These are phyloP conservation scores for Lonicera japonica DNA, from an alignment of 129 eudicot genomes.

Conservation along the genomic window DNA sequence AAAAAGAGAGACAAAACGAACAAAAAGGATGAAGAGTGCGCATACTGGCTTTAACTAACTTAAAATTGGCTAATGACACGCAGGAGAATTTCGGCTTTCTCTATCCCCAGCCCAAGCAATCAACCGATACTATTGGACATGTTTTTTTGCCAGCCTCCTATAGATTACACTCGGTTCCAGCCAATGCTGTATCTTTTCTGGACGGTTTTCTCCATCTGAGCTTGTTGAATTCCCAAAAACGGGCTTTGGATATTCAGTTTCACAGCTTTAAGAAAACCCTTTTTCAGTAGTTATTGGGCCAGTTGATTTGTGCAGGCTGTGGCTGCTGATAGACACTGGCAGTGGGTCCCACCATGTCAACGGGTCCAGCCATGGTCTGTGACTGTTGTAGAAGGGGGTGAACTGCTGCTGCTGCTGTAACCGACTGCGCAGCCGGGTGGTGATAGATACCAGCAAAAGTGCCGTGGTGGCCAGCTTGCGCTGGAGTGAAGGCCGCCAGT, in stretches of 20 bases:
- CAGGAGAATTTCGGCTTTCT: slow-evolving; percentile 26
- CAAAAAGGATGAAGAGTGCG: slow-evolving; percentile 21
- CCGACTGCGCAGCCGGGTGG: slow-evolving; percentile 66
- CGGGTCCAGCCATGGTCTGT: slow-evolving; percentile 56
- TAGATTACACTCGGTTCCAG: slow-evolving; percentile 46
- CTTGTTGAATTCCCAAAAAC: background rate
- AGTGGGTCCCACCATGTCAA: slow-evolving; percentile 64
- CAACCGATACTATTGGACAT: background rate
- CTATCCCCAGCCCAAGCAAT: slow-evolving; percentile 16
- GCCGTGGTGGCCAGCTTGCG: slow-evolving; percentile 59
- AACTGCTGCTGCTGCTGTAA: slow-evolving; percentile 49
- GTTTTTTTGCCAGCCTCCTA: slow-evolving; percentile 28
- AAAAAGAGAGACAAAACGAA: slow-evolving; percentile 13
- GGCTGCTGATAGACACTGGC: slow-evolving; percentile 64
- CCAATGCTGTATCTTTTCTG: slow-evolving; percentile 21
- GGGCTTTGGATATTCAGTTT: too few relatives aligned
- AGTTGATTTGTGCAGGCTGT: slow-evolving; percentile 72
- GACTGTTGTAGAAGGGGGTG: slow-evolving; percentile 92
- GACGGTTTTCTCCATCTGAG: slow-evolving; percentile 18
- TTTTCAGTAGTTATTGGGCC: slow-evolving; percentile 77
- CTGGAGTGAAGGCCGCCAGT: slow-evolving; percentile 65
- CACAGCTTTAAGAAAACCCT: too few relatives aligned
- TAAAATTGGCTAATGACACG: slow-evolving; percentile 29
- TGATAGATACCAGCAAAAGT: slow-evolving; percentile 53
- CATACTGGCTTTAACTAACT: slow-evolving; percentile 27